Evolutionary conservation across 306 rosid species (phyloP).

Genomic region (Glycine soja): DNA sequence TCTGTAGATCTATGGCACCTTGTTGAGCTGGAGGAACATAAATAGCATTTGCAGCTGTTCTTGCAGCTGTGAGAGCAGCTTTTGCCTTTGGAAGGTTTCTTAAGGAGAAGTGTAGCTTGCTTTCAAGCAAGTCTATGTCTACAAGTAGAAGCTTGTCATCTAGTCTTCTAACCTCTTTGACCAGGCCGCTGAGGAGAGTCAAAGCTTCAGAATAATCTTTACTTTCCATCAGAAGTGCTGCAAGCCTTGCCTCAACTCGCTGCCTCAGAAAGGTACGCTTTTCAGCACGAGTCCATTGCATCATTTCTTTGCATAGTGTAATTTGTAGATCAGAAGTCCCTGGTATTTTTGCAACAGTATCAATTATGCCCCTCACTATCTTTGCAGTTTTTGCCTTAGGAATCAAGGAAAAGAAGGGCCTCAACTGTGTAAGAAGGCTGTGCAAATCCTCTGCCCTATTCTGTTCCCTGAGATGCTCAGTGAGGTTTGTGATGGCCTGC

Average conservation of each 20-base stretch:
- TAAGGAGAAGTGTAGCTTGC: slow-evolving; percentile 88
- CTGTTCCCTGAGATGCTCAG: slow-evolving; percentile 82
- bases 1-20: slow-evolving; percentile 91
- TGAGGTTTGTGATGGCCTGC: slow-evolving; percentile 77
- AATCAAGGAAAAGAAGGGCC: slow-evolving; percentile 92
- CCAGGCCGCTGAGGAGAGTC: slow-evolving; percentile 76
- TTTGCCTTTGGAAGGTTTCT: slow-evolving; percentile 98
- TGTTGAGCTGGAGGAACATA: slow-evolving; percentile 98
- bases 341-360: slow-evolving; percentile 88
- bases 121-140: slow-evolving; percentile 92
- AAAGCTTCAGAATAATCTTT: slow-evolving; percentile 91
- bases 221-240: no score
- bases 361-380: slow-evolving; percentile 86
- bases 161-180: slow-evolving; percentile 94
- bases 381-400: slow-evolving; percentile 97
- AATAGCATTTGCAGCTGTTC: slow-evolving; percentile 96
- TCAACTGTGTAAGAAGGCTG: slow-evolving; percentile 83
- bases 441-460: slow-evolving; percentile 90
- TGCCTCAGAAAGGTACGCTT: no score
- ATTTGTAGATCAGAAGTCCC: slow-evolving; percentile 88
- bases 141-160: slow-evolving; percentile 98
- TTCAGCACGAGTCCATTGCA: slow-evolving; percentile 93
- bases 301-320: slow-evolving; percentile 90
- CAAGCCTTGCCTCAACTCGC: no score
- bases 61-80: slow-evolving; percentile 94